Evolutionary conservation across 257 asterid genomes (phyloP).

Genomic region (Nicotiana tomentosiformis): DNA sequence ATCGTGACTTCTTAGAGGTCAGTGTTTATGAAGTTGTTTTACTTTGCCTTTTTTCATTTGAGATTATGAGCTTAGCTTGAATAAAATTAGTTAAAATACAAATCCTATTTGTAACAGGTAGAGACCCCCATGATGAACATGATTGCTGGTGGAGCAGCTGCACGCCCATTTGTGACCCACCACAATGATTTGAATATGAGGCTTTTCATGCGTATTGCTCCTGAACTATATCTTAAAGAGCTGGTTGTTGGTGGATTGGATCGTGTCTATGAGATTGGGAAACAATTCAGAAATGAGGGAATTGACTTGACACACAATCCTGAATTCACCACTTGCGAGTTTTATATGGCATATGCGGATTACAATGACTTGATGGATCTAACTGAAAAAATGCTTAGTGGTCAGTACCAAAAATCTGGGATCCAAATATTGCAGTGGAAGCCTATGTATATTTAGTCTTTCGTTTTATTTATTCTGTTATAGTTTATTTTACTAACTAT

Average conservation of each 20-base stretch:
- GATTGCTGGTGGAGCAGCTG: constrained; percentile 91
- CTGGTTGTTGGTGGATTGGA: constrained; percentile 91
- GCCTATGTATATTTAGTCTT: background rate
- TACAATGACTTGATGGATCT: constrained; percentile 82
- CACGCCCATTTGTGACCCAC: constrained; percentile 86
- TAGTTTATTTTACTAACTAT: constrained; percentile 1
- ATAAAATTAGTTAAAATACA: background rate
- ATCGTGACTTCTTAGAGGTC: constrained; percentile 76
- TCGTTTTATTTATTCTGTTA: background rate
- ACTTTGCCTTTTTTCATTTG: background rate
- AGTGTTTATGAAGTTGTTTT: background rate
- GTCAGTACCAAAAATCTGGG: constrained; percentile 8
- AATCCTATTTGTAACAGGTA: constrained; percentile 36
- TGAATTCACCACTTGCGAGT: constrained; percentile 93
- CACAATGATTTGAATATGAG: constrained; percentile 78
- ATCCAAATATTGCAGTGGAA: background rate
- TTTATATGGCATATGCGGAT: constrained; percentile 88
- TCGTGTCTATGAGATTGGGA: constrained; percentile 90
- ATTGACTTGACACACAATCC: constrained; percentile 92
- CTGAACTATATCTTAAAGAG: constrained; percentile 79
- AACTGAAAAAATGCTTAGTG: constrained; percentile 73
- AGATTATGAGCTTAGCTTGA: background rate
- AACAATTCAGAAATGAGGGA: constrained; percentile 88
- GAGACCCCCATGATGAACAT: constrained; percentile 94
- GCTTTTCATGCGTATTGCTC: constrained; percentile 85